These are phyloP conservation scores for Phyllosticta capitalensis DNA, from an alignment of 2,329 filamentous ascomycete species.

Conservation along the genomic window DNA sequence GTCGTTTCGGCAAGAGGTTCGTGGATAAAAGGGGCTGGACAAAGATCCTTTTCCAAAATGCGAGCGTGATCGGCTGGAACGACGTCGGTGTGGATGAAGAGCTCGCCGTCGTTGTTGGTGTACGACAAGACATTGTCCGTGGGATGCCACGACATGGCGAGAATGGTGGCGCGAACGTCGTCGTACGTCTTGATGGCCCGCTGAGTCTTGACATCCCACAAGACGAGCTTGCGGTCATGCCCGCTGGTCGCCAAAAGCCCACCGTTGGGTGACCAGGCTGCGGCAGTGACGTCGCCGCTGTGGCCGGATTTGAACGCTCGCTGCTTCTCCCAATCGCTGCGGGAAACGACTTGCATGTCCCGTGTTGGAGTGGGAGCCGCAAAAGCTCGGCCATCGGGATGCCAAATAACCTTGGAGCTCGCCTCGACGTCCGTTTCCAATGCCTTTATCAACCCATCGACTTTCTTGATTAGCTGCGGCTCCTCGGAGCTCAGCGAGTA, in stretches of 20 bases:
- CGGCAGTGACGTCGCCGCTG: constrained; percentile 71
- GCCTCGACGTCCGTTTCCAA: constrained; percentile 69
- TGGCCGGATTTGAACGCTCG: constrained; percentile 70
- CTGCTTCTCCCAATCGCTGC: constrained; percentile 81
- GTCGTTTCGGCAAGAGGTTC: constrained; percentile 64
- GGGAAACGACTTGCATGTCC: constrained; percentile 77
- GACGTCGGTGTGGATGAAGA: constrained; percentile 75
- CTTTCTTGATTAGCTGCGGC: constrained; percentile 69
- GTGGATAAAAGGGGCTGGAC: constrained; percentile 78
- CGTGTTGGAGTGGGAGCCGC: constrained; percentile 72
- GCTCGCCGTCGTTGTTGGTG: constrained; percentile 82
- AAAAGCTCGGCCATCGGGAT: constrained; percentile 88
- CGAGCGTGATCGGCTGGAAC: constrained; percentile 42
- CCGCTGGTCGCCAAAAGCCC: constrained; percentile 63
- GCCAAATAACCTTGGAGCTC: constrained; percentile 72
- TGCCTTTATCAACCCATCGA: constrained; percentile 76
- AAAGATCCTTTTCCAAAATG: constrained; percentile 44
- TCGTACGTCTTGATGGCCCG: constrained; percentile 68
- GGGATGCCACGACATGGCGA: constrained; percentile 86
- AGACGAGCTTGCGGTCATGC: constrained; percentile 52
- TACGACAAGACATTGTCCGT: constrained; percentile 82
- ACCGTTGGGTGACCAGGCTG: constrained; percentile 92
- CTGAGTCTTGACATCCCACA: constrained; percentile 90
- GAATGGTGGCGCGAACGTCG: constrained; percentile 61
- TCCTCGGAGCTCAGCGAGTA: constrained; percentile 73